These are phyloP conservation scores for Phycomyces blakesleeanus DNA, from an alignment of 192 early-diverging fungal species.

Conservation along the genomic window DNA sequence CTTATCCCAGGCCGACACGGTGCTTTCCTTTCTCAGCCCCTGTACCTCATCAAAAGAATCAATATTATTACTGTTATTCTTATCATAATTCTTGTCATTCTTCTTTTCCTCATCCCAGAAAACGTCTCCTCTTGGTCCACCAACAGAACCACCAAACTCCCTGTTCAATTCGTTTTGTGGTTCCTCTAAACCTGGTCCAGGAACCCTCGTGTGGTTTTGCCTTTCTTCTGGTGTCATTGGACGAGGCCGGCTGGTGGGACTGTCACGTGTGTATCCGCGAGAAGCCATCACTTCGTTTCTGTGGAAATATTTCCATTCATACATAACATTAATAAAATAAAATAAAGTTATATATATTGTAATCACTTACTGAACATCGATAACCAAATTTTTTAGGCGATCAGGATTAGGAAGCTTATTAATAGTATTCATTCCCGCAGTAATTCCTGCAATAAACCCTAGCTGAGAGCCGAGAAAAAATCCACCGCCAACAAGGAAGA, in stretches of 20 bases:
- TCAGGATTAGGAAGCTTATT: conserved; percentile 27
- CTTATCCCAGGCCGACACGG: neutral
- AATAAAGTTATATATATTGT: neutral
- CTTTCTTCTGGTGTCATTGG: neutral
- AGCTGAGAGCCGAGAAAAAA: conserved; percentile 37
- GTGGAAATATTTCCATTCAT: no score
- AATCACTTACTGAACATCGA: conserved; percentile 32
- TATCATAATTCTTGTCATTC: no score
- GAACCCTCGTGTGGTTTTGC: no score
- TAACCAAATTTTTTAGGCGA: conserved; percentile 24
- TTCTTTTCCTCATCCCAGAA: no score
- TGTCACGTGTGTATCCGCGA: neutral
- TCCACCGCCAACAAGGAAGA: conserved; percentile 27
- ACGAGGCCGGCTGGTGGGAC: neutral
- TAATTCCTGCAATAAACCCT: conserved; percentile 28
- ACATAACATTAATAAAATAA: neutral
- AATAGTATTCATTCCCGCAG: conserved; percentile 28
- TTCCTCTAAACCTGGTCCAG: no score
- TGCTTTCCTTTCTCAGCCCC: no score
- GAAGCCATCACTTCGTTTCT: neutral
- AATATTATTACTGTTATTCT: no score
- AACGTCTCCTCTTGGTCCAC: no score
- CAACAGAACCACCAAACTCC: no score
- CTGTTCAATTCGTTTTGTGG: no score
- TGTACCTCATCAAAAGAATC: no score